Base-by-base conservation (phyloP, 352 stramenopile species). In the Halophytophthora batemanensis region DNA sequence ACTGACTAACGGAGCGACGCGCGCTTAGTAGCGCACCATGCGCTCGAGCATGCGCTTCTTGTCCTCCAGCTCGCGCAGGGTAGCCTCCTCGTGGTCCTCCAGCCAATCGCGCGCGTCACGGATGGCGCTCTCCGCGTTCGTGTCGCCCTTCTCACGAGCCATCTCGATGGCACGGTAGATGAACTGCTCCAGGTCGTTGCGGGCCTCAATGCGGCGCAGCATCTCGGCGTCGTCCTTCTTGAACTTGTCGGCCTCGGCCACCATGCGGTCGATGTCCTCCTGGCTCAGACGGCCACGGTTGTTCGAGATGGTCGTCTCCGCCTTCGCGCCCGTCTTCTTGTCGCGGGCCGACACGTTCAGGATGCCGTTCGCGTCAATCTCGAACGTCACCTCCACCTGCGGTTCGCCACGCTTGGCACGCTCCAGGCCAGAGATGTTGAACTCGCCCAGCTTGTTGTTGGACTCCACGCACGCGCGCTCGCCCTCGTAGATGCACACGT, bases 401-500 rank as follows among this genome's bases (percentile, higher is more conserved):
- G 89, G 86, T 68, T 96, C 87, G 28, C 90, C 88, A 29, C 83
- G 85, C 55, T 90, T 87, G 37, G 84, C 87, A 45, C 82, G 79
- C 66, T 96, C 71, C 13, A 97, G 64, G 51, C 89, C 89, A 2
- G 71, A 88, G 55, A 97, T 96, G 57, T 87, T 90, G 61, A 97
- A 97, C 47, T 93, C 81, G 49, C 89, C 90, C 34, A 97, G 71
- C 69, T 96, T 96, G 73, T 97, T 96, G 83, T 97, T 97, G 43
- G 74, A 85, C 54, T 94, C 84, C 10, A 96, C 86, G 54, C 75
- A 87, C 5, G 83, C 83, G 34, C 89, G 77, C 57, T 97, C 90
- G 38, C 90, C 90, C 69, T 92, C 86, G 69, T 89, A 95, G 31
- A 95, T 87, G 49, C 86, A 86, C 55, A 95, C 88, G 40, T 90